Base-by-base conservation (phyloP, 2,329 filamentous ascomycete species). In the Beauveria pseudobassiana region DNA sequence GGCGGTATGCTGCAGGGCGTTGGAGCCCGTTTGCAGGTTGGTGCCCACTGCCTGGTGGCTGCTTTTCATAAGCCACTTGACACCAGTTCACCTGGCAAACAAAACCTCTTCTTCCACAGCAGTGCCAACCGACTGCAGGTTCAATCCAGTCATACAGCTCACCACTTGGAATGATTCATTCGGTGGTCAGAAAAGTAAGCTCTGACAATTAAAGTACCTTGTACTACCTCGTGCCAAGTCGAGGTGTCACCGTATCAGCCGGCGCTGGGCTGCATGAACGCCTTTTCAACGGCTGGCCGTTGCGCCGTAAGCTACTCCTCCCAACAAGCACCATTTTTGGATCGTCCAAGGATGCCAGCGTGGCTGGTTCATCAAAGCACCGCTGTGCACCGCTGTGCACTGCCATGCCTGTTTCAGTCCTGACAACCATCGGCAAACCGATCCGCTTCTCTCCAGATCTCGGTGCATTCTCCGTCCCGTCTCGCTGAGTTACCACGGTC, bases 311-410 rank as follows among this genome's bases (percentile, higher is more conserved):
- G 18, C 57, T 43, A 42, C 24, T 51, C 49, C 48, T 53, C n/a
- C 49, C 20, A 30, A 26, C 58, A 60, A 40, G 40, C 40, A 46
- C 58, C 49, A 18, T 53, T 28, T 30, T 60, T n/a, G 9, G 49
- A 60, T 60, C 49, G 48, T 48, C 48, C 38, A 10, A 26, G 50
- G 40, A 38, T 53, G 9, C 49, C 58, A 45, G 46, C 40, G 58
- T 53, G 58, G 58, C 57, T 52, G 48, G 57, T 42, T 59, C 57
- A 52, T 34, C 55, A 51, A 12, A 28, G 48, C 48, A 51, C 26
- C 48, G 30, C 26, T n/a, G 14, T 14, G 38, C 52, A 12, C 52
- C 20, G 38, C 52, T 42, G 34, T 16, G 30, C 43, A 40, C 14
- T 22, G 40, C 46, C 26, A 28, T 40, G 18, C 38, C 42, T 48